phyloP scores from a whole-genome alignment of 176 grass and related monocot genomes.

The Bolboschoenus planiculmis region DNA sequence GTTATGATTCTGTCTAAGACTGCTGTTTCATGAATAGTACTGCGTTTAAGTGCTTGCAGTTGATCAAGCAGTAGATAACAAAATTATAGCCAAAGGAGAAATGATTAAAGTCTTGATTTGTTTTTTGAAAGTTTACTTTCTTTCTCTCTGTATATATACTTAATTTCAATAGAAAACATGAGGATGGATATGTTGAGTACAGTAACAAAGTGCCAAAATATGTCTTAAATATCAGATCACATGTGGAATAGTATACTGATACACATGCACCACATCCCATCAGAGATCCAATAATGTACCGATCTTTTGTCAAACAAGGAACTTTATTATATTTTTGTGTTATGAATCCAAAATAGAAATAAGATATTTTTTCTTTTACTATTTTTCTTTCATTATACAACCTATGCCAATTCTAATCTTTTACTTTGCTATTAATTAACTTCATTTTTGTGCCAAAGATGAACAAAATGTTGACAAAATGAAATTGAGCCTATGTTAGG shows the following conservation, averaged over 20 bases:
- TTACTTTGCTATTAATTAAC: background rate
- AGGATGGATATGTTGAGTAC: background rate
- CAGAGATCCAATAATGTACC: background rate
- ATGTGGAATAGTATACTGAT: background rate
- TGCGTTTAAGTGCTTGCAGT: background rate
- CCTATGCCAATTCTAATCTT: background rate
- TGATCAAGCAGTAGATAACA: background rate
- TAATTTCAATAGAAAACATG: background rate
- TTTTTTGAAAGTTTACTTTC: background rate
- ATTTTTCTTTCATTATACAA: background rate
- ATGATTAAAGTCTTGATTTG: slow-evolving; percentile 3
- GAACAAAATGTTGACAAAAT: background rate
- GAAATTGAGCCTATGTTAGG: background rate
- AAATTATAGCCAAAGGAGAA: background rate
- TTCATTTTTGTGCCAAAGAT: background rate
- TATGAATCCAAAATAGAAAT: background rate
- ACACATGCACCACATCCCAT: background rate
- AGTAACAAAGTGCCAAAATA: background rate
- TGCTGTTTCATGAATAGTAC: background rate
- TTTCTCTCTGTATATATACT: too few relatives aligned
- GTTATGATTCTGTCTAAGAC: slow-evolving; percentile 5
- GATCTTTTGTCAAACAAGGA: background rate
- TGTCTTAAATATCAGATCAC: background rate
- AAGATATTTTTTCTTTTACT: background rate
- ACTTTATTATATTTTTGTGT: background rate